A percentile compares a stretch with the other conserved stretches of the same genome.
phyloP scores from a whole-genome alignment of 257 asterid species.

The Ehretia macrophylla region DNA sequence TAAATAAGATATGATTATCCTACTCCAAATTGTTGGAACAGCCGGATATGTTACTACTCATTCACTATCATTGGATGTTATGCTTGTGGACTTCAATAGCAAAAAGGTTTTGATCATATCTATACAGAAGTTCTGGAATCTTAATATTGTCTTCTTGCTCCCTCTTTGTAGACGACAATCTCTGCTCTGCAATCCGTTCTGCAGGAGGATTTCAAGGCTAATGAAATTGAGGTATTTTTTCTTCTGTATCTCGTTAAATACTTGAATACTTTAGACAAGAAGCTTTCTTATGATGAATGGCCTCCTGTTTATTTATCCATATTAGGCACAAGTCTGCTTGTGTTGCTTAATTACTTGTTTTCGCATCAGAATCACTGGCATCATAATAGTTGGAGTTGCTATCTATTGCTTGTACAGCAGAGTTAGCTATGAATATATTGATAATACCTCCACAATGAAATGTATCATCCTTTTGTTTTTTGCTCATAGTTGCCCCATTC shows the following conservation, averaged over 20 bases:
- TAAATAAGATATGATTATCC: background rate
- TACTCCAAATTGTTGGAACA: background rate
- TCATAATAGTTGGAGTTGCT: no score
- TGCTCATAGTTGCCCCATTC: no score
- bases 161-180: slow-evolving; percentile 64
- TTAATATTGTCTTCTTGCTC: slow-evolving; percentile 14
- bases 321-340: no score
- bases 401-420: no score
- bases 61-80: background rate
- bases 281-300: no score
- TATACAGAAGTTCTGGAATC: slow-evolving; percentile 6
- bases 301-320: no score
- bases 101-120: background rate
- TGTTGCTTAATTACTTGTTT: no score
- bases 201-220: slow-evolving; percentile 97
- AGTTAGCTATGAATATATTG: no score
- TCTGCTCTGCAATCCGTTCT: slow-evolving; percentile 96
- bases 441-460: no score
- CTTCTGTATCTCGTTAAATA: background rate
- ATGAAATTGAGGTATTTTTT: slow-evolving; percentile 86
- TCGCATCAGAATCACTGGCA: no score
- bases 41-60: background rate
- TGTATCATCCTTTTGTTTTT: no score
- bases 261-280: background rate
- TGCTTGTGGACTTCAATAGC: background rate